A percentile compares a stretch with the other conserved stretches of the same genome.
These are phyloP conservation scores for Quercus parvula DNA, from an alignment of 306 rosid genomes.

Conservation along the genomic window DNA sequence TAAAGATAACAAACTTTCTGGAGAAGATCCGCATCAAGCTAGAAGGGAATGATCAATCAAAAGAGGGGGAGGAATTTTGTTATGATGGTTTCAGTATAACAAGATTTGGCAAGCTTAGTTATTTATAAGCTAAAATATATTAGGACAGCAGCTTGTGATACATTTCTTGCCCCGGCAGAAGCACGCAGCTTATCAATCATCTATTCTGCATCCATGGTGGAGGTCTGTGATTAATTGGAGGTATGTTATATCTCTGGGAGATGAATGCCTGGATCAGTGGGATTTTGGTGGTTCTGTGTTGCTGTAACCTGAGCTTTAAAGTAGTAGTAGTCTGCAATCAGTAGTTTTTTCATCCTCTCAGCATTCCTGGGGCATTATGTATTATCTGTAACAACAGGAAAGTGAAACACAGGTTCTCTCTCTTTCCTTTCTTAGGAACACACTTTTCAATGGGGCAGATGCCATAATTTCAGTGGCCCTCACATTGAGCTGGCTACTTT, in stretches of 20 bases:
- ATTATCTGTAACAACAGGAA: neutral
- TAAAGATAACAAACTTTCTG: slow-evolving; percentile 37
- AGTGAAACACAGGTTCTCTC: neutral
- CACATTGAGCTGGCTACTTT: neutral
- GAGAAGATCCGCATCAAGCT: slow-evolving; percentile 39
- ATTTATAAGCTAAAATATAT: slow-evolving; percentile 9
- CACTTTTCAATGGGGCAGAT: neutral
- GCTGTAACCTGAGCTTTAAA: neutral
- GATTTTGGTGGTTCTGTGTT: neutral
- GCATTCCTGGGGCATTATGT: neutral
- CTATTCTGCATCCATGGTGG: neutral
- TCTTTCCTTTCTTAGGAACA: neutral
- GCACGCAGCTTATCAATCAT: neutral
- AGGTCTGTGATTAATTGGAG: neutral
- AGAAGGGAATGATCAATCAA: slow-evolving; percentile 38
- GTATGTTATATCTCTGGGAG: neutral
- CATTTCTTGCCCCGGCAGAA: neutral
- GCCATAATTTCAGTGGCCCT: neutral
- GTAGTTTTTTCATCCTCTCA: neutral
- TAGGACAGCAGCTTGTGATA: neutral
- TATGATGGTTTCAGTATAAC: neutral
- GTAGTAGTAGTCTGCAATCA: neutral
- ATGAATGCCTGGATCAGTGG: neutral
- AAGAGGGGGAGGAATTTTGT: slow-evolving; percentile 4
- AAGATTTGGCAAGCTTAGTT: slow-evolving; percentile 4